These are phyloP conservation scores for Pseudocercospora eumusae DNA, from an alignment of 2,329 filamentous ascomycete species.

Conservation along the genomic window DNA sequence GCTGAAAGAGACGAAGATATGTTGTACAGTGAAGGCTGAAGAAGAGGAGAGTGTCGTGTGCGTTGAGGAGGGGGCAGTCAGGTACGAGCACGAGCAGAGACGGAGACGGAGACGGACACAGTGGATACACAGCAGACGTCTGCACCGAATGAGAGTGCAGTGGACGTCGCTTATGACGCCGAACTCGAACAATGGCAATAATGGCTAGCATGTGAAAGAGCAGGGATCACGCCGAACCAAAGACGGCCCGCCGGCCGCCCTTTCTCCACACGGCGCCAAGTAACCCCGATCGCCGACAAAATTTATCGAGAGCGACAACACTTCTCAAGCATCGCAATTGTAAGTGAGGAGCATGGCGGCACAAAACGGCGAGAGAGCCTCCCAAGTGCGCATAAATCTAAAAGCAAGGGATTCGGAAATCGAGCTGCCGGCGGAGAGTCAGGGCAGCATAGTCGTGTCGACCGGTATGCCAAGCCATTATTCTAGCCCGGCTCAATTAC, in stretches of 20 bases:
- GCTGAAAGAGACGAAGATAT: background rate
- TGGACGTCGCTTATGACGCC: background rate
- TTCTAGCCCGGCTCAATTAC: background rate
- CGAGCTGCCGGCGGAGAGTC: slow-evolving; percentile 54
- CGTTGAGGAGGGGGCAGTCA: slow-evolving; percentile 8
- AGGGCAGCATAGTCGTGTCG: slow-evolving; percentile 58
- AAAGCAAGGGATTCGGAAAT: slow-evolving; percentile 56
- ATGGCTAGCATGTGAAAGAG: slow-evolving; percentile 24
- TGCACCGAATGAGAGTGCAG: background rate
- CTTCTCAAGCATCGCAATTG: background rate
- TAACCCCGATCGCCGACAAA: slow-evolving; percentile 19
- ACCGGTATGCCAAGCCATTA: slow-evolving; percentile 47
- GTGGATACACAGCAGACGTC: slow-evolving; percentile 1
- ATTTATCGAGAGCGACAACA: slow-evolving; percentile 6
- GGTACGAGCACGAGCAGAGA: slow-evolving; percentile 2
- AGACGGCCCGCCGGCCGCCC: slow-evolving; percentile 16
- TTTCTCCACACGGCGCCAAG: slow-evolving; percentile 13
- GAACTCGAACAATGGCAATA: slow-evolving; percentile 13
- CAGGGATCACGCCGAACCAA: background rate
- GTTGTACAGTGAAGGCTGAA: background rate
- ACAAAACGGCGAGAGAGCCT: slow-evolving; percentile 23
- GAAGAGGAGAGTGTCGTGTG: background rate
- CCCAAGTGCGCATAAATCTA: slow-evolving; percentile 58
- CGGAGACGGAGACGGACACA: slow-evolving; percentile 14
- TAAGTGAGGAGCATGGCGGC: slow-evolving; percentile 14